Conservation (phyloP, 257 asterid genomes). For the Anisodus tanguticus region DNA sequence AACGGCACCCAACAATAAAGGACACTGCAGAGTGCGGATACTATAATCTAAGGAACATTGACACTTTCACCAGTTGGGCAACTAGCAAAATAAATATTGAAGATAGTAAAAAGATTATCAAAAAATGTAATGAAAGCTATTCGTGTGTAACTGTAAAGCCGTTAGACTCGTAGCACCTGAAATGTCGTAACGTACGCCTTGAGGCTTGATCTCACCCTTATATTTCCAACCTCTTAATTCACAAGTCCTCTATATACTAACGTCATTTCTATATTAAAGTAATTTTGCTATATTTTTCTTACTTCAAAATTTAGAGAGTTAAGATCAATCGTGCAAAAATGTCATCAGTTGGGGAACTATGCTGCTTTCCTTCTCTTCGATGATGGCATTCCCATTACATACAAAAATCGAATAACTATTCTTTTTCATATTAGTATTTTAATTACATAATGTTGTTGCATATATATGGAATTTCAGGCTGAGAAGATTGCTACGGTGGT, state of each 20-base stretch:
- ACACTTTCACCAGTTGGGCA: background rate
- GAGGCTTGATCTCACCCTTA: background rate
- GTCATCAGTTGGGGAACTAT: slow-evolving; percentile 52
- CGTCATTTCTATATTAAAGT: background rate
- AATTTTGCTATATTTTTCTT: background rate
- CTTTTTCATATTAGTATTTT: background rate
- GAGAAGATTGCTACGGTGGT: slow-evolving; percentile 59
- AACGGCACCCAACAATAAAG: background rate
- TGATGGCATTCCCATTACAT: slow-evolving; percentile 56
- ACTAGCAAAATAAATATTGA: background rate
- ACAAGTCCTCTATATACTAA: background rate
- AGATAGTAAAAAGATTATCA: background rate
- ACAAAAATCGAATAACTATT: background rate
- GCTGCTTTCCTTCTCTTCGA: slow-evolving; percentile 70
- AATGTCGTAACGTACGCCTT: background rate
- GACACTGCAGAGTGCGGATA: background rate
- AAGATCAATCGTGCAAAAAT: slow-evolving; percentile 21
- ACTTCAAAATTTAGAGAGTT: background rate
- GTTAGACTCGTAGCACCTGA: background rate
- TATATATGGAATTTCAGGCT: slow-evolving; percentile 40
- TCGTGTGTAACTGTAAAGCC: no score
- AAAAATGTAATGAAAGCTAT: background rate
- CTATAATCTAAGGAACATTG: background rate
- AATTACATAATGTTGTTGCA: background rate
- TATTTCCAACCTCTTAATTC: background rate